A percentile compares a stretch with the other conserved stretches of the same genome.
These are phyloP conservation scores for Ceratocystis harringtonii DNA, from an alignment of 2,329 filamentous ascomycete species.

Conservation along the genomic window DNA sequence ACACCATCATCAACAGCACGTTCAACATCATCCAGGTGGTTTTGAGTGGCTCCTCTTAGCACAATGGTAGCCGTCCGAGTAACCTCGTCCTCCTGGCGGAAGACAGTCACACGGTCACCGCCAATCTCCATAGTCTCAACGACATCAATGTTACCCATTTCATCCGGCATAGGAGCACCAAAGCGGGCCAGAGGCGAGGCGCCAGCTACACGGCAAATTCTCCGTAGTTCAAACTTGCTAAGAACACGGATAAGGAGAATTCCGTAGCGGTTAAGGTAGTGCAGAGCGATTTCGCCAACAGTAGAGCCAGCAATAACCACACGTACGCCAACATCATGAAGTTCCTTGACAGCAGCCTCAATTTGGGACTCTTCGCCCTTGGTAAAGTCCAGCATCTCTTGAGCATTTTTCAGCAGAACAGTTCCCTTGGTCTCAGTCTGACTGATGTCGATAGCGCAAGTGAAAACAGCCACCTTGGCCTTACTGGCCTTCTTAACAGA, in stretches of 20 bases:
- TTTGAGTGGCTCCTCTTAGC: conserved; percentile 88
- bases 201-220: conserved; percentile 88
- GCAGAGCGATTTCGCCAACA: conserved; percentile 88
- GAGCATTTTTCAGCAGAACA: conserved; percentile 86
- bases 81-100: conserved; percentile 85
- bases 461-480: conserved; percentile 94
- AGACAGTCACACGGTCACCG: conserved; percentile 93
- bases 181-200: conserved; percentile 91
- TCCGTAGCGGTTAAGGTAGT: conserved; percentile 95
- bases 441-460: conserved; percentile 85
- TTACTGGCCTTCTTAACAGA: conserved; percentile 76
- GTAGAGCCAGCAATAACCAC: conserved; percentile 85
- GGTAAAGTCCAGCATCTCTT: conserved; percentile 98
- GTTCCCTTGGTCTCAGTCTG: conserved; percentile 99
- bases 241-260: conserved; percentile 94
- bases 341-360: conserved; percentile 82
- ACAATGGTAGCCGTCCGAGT: conserved; percentile 91
- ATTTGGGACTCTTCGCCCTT: conserved; percentile 91
- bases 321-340: conserved; percentile 82
- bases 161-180: conserved; percentile 97
- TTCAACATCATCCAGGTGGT: conserved; percentile 94
- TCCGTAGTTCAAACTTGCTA: conserved; percentile 92
- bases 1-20: conserved; percentile 95
- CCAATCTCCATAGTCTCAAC: conserved; percentile 97
- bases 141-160: conserved; percentile 89